Percentiles rank a stretch among this genome's conserved stretches.
These are phyloP conservation scores for Ustilago xerochloae DNA, from an alignment of 1,284 basidiomycete genomes.

Conservation along the genomic window DNA sequence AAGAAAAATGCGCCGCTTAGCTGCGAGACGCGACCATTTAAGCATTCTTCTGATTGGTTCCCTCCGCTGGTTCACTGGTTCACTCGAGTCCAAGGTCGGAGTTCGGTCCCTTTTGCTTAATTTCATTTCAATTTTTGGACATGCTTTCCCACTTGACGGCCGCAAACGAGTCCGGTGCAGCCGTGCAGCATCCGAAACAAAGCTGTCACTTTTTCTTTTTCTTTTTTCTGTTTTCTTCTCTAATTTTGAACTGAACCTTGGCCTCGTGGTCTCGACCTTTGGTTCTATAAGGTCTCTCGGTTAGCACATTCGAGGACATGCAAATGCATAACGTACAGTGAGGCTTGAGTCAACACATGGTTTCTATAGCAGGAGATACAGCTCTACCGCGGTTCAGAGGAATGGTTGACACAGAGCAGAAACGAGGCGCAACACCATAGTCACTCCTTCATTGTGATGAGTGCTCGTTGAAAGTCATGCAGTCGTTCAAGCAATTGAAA, in stretches of 20 bases:
- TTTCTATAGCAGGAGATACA: too few relatives aligned
- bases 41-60: neutral
- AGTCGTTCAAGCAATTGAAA: too few relatives aligned
- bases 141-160: neutral
- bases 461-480: too few relatives aligned
- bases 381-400: too few relatives aligned
- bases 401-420: too few relatives aligned
- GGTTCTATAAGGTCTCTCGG: too few relatives aligned
- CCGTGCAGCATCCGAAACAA: neutral
- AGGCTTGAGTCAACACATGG: too few relatives aligned
- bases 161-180: constrained; percentile 1
- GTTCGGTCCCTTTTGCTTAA: neutral
- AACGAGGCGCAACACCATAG: too few relatives aligned
- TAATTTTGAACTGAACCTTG: neutral
- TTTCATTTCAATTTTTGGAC: neutral
- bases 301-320: neutral
- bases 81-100: neutral
- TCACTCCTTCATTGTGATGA: too few relatives aligned
- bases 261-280: too few relatives aligned
- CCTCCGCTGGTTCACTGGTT: neutral
- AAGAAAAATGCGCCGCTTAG: neutral
- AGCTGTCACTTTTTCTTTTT: neutral
- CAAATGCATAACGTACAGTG: too few relatives aligned
- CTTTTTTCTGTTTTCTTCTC: neutral
- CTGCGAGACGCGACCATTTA: neutral